phyloP scores from a whole-genome alignment of 352 stramenopile genomes.

The Saprolegnia diclina region DNA sequence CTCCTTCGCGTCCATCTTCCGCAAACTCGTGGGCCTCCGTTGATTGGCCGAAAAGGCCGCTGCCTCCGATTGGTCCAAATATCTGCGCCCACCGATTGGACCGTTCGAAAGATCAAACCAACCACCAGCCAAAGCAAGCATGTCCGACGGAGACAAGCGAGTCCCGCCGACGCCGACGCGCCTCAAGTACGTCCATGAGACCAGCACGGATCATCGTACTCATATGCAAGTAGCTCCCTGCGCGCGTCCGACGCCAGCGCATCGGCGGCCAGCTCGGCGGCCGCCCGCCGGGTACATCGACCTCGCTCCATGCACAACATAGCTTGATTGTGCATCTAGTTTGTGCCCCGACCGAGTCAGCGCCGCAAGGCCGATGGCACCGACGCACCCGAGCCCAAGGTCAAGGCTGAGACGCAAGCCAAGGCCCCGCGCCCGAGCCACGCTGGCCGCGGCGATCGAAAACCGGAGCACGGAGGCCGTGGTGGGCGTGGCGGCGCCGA shows the following conservation, averaged over 20 bases:
- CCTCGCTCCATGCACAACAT: not conserved
- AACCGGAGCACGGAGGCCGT: slow-evolving; percentile 5
- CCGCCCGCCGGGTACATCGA: not conserved
- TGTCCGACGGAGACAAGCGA: slow-evolving; percentile 12
- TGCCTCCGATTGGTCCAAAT: not conserved
- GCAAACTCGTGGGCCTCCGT: no score
- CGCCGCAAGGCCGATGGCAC: not conserved
- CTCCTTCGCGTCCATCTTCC: not conserved
- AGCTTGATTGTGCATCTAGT: slow-evolving; percentile 10
- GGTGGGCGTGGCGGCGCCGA: slow-evolving; percentile 34
- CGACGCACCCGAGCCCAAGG: not conserved
- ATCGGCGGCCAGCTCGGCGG: not conserved
- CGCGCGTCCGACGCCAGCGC: not conserved
- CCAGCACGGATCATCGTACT: not conserved
- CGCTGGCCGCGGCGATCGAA: not conserved
- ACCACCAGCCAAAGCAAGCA: not conserved
- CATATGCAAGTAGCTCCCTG: slow-evolving; percentile 6
- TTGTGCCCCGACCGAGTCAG: slow-evolving; percentile 21
- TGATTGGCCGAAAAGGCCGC: no score
- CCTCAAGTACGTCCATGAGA: not conserved
- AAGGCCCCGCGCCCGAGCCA: not conserved
- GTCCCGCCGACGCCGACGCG: not conserved
- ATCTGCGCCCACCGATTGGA: not conserved
- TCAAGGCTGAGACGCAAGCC: not conserved
- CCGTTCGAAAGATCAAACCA: not conserved